phyloP scores from a whole-genome alignment of 305 asterid species.

The Andrographis paniculata region DNA sequence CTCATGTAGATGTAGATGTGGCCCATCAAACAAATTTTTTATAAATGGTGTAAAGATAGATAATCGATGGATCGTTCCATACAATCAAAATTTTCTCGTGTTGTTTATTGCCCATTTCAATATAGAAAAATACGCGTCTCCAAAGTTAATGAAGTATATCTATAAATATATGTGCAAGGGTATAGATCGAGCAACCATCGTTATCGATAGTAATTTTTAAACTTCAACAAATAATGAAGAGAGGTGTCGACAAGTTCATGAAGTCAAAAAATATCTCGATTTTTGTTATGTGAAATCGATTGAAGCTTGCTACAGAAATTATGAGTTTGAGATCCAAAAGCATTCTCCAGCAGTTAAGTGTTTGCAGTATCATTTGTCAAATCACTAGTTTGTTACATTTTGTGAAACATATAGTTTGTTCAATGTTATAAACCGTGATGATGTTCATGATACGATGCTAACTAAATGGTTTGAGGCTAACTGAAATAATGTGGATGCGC shows the following conservation, averaged over 20 bases:
- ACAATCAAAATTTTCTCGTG: background rate
- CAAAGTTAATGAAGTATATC: constrained; percentile 1
- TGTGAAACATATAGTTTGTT: background rate
- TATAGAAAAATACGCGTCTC: background rate
- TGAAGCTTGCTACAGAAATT: constrained; percentile 12
- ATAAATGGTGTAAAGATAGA: background rate
- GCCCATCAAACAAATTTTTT: background rate
- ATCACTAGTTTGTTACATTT: constrained; percentile 1
- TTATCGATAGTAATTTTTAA: background rate
- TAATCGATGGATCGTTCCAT: too few relatives aligned
- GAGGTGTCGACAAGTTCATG: background rate
- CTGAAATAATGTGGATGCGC: background rate
- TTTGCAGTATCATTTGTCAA: constrained; percentile 2
- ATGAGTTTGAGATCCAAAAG: constrained; percentile 13
- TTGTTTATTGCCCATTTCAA: background rate
- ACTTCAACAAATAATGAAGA: background rate
- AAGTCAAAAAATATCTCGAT: constrained; percentile 11
- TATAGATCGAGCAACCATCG: background rate
- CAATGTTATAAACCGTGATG: background rate
- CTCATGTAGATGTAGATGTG: background rate
- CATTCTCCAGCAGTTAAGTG: constrained; percentile 5
- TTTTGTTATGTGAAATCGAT: constrained; percentile 8
- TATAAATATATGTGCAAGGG: background rate
- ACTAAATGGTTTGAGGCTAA: constrained; percentile 14
- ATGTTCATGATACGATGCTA: constrained; percentile 2